Conservation (phyloP, 805 yeast species). For the Hanseniaspora osmophila region DNA sequence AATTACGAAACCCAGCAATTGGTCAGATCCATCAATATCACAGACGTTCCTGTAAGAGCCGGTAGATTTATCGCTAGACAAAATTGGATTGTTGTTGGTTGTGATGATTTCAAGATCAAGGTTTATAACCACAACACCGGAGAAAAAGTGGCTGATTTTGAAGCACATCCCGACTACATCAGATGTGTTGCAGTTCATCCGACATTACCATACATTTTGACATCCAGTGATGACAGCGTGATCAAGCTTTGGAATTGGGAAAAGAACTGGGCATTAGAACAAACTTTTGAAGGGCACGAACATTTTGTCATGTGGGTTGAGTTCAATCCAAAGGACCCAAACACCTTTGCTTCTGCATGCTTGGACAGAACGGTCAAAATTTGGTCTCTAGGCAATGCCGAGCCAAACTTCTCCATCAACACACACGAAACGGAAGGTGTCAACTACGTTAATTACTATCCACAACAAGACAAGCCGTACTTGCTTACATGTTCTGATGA, state of each 20-base stretch:
- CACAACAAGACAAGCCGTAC: slow-evolving; percentile 94
- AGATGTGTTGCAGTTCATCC: slow-evolving; percentile 92
- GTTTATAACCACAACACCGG: slow-evolving; percentile 92
- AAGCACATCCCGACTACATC: slow-evolving; percentile 95
- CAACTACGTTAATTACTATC: slow-evolving; percentile 91
- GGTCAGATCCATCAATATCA: slow-evolving; percentile 82
- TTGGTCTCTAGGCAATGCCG: slow-evolving; percentile 82
- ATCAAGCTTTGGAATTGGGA: slow-evolving; percentile 98
- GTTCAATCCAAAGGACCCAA: slow-evolving; percentile 94
- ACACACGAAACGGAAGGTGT: slow-evolving; percentile 93
- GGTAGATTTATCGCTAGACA: slow-evolving; percentile 91
- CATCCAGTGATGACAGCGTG: slow-evolving; percentile 84
- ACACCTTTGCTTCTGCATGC: slow-evolving; percentile 94
- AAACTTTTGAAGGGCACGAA: slow-evolving; percentile 86
- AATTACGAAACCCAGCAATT: slow-evolving; percentile 71
- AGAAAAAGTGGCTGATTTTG: slow-evolving; percentile 87
- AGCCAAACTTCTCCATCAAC: slow-evolving; percentile 79
- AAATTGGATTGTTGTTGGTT: slow-evolving; percentile 92
- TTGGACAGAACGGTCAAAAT: slow-evolving; percentile 91
- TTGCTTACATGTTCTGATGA: slow-evolving; percentile 86
- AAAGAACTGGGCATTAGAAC: slow-evolving; percentile 77
- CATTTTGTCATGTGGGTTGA: slow-evolving; percentile 91
- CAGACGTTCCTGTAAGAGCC: slow-evolving; percentile 92
- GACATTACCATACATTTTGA: slow-evolving; percentile 72
- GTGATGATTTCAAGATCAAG: slow-evolving; percentile 89